Conservation (phyloP, 208 protist genomes). For the Acanthamoeba healyi region DNA sequence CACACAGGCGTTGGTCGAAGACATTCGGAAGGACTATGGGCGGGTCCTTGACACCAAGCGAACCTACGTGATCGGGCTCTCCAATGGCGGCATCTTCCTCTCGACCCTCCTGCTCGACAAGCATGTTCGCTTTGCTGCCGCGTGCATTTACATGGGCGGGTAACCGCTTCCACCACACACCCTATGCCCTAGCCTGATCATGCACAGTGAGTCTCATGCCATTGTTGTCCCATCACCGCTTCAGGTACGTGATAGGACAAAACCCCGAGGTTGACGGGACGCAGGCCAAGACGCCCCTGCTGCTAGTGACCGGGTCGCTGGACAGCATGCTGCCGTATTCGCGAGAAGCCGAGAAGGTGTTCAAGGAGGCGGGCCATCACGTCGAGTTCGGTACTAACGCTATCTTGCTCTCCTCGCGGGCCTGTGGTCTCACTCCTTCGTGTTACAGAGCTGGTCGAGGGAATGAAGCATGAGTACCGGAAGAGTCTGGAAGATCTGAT, state of each 20-base stretch:
- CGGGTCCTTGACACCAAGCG: not conserved
- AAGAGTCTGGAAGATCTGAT: not conserved
- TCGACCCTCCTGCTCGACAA: not conserved
- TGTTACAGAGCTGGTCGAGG: not conserved
- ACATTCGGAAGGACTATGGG: not conserved
- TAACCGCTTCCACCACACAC: not conserved
- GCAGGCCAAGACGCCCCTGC: not conserved
- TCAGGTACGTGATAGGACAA: not conserved
- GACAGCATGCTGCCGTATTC: not conserved
- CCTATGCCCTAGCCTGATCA: too few species aligned
- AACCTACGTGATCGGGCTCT: not conserved
- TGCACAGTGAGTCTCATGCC: not conserved
- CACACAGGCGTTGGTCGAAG: not conserved
- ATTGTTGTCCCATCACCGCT: not conserved
- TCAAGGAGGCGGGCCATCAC: conserved; percentile 13
- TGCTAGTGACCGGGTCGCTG: not conserved
- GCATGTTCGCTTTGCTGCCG: not conserved
- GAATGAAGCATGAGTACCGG: conserved; percentile 6
- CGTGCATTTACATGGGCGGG: conserved; percentile 55
- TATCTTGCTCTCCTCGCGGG: not conserved
- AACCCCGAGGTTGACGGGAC: not conserved
- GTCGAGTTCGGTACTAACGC: conserved; percentile 22
- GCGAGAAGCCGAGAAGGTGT: not conserved
- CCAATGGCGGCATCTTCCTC: conserved; percentile 52
- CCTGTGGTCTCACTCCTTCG: not conserved